Evolutionary conservation across 257 asterid genomes (phyloP).

Genomic region (Solanum rostratum): DNA sequence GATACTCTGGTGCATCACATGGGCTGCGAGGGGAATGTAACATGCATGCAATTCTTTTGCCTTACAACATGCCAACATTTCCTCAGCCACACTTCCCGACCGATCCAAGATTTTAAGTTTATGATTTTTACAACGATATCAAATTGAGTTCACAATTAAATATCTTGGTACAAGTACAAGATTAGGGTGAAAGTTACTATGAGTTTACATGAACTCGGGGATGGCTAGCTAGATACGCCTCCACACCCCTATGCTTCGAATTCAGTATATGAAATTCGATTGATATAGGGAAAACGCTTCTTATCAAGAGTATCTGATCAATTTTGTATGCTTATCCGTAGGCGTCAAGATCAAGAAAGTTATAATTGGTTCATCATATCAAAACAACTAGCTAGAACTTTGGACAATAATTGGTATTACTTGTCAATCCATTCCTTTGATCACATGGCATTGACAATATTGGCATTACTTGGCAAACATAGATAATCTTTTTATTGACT

Average conservation of each 20-base stretch:
- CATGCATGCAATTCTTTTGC: conserved; percentile 31
- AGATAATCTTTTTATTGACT: conserved; percentile 38
- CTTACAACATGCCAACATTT: conserved; percentile 34
- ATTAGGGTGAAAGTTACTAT: neutral
- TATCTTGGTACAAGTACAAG: neutral
- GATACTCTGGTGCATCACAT: conserved; percentile 60
- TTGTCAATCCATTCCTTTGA: conserved; percentile 34
- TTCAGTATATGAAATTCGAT: too few relatives aligned
- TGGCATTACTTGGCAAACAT: neutral
- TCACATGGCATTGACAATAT: conserved; percentile 24
- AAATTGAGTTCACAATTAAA: neutral
- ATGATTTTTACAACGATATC: neutral
- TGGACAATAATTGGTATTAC: conserved; percentile 11
- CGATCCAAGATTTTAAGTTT: neutral
- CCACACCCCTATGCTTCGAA: neutral
- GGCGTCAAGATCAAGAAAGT: neutral
- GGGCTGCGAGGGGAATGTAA: conserved; percentile 33
- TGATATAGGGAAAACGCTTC: neutral
- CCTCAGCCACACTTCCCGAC: conserved; percentile 19
- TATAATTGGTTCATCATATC: conserved; percentile 35
- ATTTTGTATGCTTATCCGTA: neutral
- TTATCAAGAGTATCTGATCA: neutral
- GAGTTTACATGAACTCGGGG: neutral
- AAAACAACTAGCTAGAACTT: conserved; percentile 13
- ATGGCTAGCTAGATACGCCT: neutral